Conservation (phyloP, 1,139 yeast species). For the Magnusiomyces suaveolens region DNA sequence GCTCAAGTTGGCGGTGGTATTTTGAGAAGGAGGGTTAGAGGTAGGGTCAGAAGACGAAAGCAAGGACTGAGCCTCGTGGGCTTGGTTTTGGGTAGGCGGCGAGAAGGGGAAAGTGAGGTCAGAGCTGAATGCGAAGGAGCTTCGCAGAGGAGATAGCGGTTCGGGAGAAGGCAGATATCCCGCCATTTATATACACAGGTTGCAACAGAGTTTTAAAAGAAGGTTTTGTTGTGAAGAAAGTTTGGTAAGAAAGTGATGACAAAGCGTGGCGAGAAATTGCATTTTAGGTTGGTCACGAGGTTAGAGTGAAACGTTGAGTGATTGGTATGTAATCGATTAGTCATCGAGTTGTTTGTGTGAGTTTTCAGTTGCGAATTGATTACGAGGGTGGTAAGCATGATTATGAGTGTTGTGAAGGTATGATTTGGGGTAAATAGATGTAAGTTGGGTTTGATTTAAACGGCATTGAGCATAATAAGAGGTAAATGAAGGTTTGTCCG, state of each 20-base stretch:
- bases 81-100: neutral
- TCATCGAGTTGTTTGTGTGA: too few relatives aligned
- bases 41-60: too few relatives aligned
- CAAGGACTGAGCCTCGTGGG: too few relatives aligned
- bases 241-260: neutral
- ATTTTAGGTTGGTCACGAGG: neutral
- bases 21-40: neutral
- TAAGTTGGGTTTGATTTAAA: too few relatives aligned
- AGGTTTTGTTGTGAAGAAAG: neutral
- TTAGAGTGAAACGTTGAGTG: neutral
- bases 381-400: too few relatives aligned
- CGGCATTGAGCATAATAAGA: too few relatives aligned
- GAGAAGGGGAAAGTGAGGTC: conserved; percentile 5
- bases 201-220: neutral
- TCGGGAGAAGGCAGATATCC: conserved; percentile 26
- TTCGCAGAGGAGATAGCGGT: conserved; percentile 24
- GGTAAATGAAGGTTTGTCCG: too few relatives aligned
- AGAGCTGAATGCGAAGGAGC: conserved; percentile 21
- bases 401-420: too few relatives aligned
- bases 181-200: conserved; percentile 16
- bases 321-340: neutral
- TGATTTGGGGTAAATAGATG: too few relatives aligned
- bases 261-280: neutral
- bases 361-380: too few relatives aligned
- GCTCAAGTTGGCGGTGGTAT: conserved; percentile 3